These are phyloP conservation scores for Fagopyrum tataricum DNA, from an alignment of 148 eudicot genomes.

Conservation along the genomic window DNA sequence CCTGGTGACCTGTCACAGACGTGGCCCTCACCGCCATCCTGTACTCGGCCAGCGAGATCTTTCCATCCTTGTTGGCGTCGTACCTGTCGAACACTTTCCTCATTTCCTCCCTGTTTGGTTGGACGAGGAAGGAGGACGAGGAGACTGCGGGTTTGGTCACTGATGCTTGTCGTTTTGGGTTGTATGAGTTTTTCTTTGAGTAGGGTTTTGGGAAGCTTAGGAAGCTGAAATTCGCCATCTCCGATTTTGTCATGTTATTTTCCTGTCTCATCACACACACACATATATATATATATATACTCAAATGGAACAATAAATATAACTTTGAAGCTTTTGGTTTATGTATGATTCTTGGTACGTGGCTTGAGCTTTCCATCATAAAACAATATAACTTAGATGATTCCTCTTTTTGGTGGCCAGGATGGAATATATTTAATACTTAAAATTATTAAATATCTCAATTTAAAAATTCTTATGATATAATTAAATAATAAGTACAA, in stretches of 20 bases:
- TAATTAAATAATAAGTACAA: too few species aligned
- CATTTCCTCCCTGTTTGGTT: constrained; percentile 39
- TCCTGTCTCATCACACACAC: too few species aligned
- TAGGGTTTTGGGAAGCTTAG: neutral
- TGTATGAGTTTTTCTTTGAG: constrained; percentile 1
- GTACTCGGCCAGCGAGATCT: constrained; percentile 49
- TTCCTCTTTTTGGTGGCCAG: too few species aligned
- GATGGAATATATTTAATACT: too few species aligned
- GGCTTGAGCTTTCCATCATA: too few species aligned
- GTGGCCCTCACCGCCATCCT: constrained; percentile 26
- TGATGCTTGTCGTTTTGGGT: neutral
- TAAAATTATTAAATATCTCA: too few species aligned
- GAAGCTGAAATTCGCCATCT: constrained; percentile 7
- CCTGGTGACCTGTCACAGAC: neutral
- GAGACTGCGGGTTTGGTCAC: neutral
- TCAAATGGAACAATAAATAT: too few species aligned
- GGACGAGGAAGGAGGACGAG: constrained; percentile 17
- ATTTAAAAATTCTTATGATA: too few species aligned
- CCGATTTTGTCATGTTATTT: neutral
- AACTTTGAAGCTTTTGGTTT: too few species aligned
- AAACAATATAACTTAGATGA: too few species aligned
- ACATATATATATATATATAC: neutral
- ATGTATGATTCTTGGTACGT: too few species aligned
- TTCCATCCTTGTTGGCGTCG: constrained; percentile 56
- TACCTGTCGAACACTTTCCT: constrained; percentile 42